phyloP scores from a whole-genome alignment of 2,329 filamentous ascomycete genomes.

The Cercospora janseana region DNA sequence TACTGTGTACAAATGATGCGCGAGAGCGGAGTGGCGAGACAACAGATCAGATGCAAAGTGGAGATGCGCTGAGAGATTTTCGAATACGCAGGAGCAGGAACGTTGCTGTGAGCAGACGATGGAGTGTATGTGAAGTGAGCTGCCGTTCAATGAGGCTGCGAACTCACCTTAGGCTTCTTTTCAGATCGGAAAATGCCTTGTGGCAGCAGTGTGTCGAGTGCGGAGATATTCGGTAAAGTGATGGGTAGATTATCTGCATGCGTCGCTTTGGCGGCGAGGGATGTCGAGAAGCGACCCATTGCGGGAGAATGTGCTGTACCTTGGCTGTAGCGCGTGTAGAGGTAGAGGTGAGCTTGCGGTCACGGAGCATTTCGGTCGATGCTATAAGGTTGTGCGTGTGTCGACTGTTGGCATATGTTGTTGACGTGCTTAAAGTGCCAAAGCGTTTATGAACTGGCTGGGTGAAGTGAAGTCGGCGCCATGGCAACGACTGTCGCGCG shows the following conservation, averaged over 20 bases:
- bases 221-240: constrained; percentile 31
- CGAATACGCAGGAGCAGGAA: too few species aligned
- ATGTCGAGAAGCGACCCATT: constrained; percentile 35
- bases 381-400: not conserved
- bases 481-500: not conserved
- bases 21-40: not conserved
- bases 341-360: too few species aligned
- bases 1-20: not conserved
- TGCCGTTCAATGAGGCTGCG: not conserved
- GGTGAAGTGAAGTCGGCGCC: not conserved
- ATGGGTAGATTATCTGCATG: constrained; percentile 32
- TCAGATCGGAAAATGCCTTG: constrained; percentile 10
- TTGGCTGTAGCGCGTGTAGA: not conserved
- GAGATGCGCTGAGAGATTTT: not conserved
- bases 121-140: constrained; percentile 13
- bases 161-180: constrained; percentile 25
- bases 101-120: too few species aligned
- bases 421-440: too few species aligned
- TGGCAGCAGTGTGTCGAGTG: constrained; percentile 36
- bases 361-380: too few species aligned
- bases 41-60: not conserved
- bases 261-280: constrained; percentile 30
- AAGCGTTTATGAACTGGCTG: too few species aligned
- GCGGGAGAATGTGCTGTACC: not conserved
- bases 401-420: too few species aligned